Percentiles rank a stretch among this genome's conserved stretches.
These are phyloP conservation scores for Diaporthe sp. DNA, from an alignment of 2,329 filamentous ascomycete genomes.

Conservation along the genomic window DNA sequence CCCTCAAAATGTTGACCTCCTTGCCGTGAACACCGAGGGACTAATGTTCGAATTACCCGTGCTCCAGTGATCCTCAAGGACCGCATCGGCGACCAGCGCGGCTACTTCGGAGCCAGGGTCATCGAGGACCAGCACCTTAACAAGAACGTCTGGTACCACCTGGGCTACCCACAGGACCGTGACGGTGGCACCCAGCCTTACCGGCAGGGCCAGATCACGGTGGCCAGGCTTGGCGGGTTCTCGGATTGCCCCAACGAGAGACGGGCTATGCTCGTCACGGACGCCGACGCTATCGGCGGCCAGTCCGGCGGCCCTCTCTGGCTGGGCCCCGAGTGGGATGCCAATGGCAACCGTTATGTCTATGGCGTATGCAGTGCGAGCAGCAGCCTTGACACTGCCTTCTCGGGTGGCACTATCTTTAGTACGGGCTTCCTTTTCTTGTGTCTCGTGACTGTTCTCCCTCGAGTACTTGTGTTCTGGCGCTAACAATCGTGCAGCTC, in stretches of 20 bases:
- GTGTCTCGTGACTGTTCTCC: background rate
- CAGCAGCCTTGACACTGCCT: background rate
- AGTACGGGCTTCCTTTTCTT: background rate
- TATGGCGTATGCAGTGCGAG: conserved; percentile 1
- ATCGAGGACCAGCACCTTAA: conserved; percentile 9
- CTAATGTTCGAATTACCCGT: background rate
- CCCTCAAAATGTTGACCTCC: too few species aligned
- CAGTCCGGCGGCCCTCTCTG: conserved; percentile 5
- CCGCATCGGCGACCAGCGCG: conserved; percentile 7
- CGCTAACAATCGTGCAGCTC: background rate
- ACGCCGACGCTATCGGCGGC: background rate
- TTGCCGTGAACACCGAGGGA: too few species aligned
- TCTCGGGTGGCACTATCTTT: background rate
- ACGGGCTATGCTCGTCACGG: background rate
- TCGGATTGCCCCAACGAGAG: conserved; percentile 8
- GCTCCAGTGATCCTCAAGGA: background rate
- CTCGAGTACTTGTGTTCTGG: background rate
- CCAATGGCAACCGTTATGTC: conserved; percentile 1
- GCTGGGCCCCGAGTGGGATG: conserved; percentile 11
- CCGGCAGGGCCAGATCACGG: conserved; percentile 5
- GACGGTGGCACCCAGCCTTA: conserved; percentile 1
- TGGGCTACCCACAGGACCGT: background rate
- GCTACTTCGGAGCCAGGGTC: background rate
- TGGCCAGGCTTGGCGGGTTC: background rate
- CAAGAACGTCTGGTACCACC: conserved; percentile 9